A percentile compares a stretch with the other conserved stretches of the same genome.
These are phyloP conservation scores for Carpinus fangiana DNA, from an alignment of 306 rosid genomes.

Conservation along the genomic window DNA sequence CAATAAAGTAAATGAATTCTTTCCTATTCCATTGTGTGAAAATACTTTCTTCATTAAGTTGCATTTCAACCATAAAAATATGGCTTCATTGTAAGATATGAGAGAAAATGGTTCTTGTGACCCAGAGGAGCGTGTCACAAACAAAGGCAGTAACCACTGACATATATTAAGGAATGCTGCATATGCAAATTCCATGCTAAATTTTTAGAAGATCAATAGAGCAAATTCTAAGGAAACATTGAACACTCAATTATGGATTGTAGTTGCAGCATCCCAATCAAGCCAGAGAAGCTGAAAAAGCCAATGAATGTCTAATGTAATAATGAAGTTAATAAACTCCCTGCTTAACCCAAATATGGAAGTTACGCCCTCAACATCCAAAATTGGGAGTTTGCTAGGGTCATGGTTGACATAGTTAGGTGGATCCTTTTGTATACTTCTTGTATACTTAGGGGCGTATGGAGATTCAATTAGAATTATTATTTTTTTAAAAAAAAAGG, in stretches of 20 bases:
- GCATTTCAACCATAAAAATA: neutral
- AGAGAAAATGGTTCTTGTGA: neutral
- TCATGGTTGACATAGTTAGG: no score
- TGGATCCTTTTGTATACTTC: no score
- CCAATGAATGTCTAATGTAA: neutral
- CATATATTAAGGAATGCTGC: neutral
- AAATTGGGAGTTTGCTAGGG: neutral
- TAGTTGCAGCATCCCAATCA: neutral
- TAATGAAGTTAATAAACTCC: conserved; percentile 12
- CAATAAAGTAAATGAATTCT: neutral
- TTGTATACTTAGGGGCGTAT: no score
- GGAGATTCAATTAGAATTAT: no score
- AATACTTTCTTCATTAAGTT: neutral
- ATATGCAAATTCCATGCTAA: neutral
- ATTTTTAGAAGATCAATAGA: neutral
- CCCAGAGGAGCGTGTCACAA: neutral
- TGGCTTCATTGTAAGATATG: neutral
- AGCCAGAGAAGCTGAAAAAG: neutral
- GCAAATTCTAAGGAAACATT: neutral
- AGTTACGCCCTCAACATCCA: conserved; percentile 10
- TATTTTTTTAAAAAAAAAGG: no score
- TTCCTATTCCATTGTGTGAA: neutral
- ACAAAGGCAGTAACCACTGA: neutral
- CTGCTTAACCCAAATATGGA: no score
- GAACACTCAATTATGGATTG: neutral